Conservation (phyloP, 2,329 filamentous ascomycete species). For the Arachnopeziza araneosa region DNA sequence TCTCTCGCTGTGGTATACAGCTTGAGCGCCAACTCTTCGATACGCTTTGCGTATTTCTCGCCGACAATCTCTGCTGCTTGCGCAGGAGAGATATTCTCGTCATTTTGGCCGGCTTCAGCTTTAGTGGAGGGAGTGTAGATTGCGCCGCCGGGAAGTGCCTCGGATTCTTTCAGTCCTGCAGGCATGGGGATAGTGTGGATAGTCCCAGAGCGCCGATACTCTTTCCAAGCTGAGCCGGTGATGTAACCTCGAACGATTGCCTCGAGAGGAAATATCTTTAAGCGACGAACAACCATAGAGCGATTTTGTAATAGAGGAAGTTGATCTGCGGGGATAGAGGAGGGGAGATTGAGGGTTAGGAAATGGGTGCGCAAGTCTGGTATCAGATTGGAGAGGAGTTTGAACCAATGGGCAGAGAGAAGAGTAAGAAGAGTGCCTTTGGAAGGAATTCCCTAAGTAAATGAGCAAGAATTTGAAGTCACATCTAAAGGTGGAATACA, state of each 20-base stretch:
- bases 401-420: conserved; percentile 65
- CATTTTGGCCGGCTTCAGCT: conserved; percentile 60
- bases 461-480: conserved; percentile 37
- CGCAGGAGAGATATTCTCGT: conserved; percentile 63
- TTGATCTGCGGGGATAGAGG: conserved; percentile 38
- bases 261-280: conserved; percentile 62
- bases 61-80: conserved; percentile 45
- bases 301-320: conserved; percentile 43
- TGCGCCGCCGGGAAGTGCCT: conserved; percentile 52
- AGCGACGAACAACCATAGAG: conserved; percentile 60
- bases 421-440: conserved; percentile 64
- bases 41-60: conserved; percentile 49
- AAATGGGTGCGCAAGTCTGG: conserved; percentile 59
- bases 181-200: conserved; percentile 59
- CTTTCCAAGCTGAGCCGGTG: conserved; percentile 65
- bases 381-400: conserved; percentile 49
- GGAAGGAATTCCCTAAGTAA: conserved; percentile 56
- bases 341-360: conserved; percentile 51
- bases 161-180: conserved; percentile 53
- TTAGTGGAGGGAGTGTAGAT: conserved; percentile 66
- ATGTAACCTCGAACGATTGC: conserved; percentile 70
- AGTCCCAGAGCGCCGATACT: conserved; percentile 58
- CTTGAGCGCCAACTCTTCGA: conserved; percentile 52
- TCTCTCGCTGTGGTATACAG: conserved; percentile 53
- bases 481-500: conserved; percentile 49